Base-by-base conservation (phyloP, 768 basidiomycete genomes). In the Nidularia pulvinata region DNA sequence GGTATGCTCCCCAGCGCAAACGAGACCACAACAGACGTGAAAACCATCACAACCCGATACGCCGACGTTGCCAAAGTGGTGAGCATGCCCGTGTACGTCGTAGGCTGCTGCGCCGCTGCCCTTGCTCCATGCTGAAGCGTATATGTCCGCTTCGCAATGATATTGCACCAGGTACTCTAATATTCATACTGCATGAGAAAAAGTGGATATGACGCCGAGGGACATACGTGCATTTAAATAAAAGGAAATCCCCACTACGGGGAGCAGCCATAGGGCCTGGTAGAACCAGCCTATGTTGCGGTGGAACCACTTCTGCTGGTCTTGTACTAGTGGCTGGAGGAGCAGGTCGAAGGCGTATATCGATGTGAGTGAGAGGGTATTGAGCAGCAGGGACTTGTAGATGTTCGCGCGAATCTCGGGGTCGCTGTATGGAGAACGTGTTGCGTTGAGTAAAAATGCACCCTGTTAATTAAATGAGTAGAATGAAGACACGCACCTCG, bases 1-100 rank as follows among this genome's bases (percentile, higher is more conserved):
- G 93, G 93, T 16, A 92, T 73, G 49, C 77, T 74, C 5, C 76
- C 71, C 33, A 95, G 72, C 13, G 78, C 76, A 54, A 88, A 85
- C 4, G 88, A 88, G 16, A 93, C 71, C 6, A 82, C 63, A 19
- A 93, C 73, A 11, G 90, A 91, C 4, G 91, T 92, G 63, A 84
- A 69, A 16, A 93, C 81, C 88, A 95, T 91, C 53, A 93, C 84
- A 2, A 79, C 79, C 14, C 92, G 82, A 61, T 94, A 95, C 5
- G 89, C 89, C 6, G 89, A 91, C 14, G 87, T 86, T 13, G 91
- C 89, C 36, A 93, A 76, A 44, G 85, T 80, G 14, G 81, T 89
- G 51, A 94, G 73, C 70, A 93, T 76, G 7, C 88, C 86, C 3
- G 77, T 80, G 64, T 89, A 90, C 0, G 84, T 84, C 43, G 80